Percentiles rank a stretch among this genome's conserved stretches.
phyloP scores from a whole-genome alignment of 495 filamentous ascomycete species.

The Pyronema omphalodes region DNA sequence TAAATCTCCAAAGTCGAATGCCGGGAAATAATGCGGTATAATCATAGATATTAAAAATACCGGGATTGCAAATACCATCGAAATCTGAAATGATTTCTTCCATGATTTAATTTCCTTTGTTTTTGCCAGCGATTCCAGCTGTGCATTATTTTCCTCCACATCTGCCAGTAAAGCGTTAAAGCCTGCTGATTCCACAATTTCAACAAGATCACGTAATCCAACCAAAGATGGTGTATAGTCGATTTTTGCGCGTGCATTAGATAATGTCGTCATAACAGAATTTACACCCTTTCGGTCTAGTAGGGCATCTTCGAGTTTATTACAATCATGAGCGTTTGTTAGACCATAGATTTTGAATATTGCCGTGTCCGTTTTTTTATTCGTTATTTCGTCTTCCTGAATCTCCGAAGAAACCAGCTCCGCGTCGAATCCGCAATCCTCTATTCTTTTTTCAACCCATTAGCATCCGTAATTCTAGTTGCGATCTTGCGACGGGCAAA shows the following conservation, averaged over 20 bases:
- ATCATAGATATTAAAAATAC: conserved; percentile 90
- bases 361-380: conserved; percentile 36
- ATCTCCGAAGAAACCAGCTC: conserved; percentile 45
- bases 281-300: conserved; percentile 47
- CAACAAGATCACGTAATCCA: conserved; percentile 68
- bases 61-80: conserved; percentile 63
- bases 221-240: conserved; percentile 48
- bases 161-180: conserved; percentile 83
- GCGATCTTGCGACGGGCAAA: not conserved
- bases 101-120: conserved; percentile 92
- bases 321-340: conserved; percentile 39
- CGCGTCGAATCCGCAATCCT: conserved; percentile 87
- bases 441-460: conserved; percentile 36
- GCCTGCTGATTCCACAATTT: conserved; percentile 56
- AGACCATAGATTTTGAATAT: conserved; percentile 67
- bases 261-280: conserved; percentile 50
- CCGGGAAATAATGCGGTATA: conserved; percentile 56
- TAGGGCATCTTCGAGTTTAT: conserved; percentile 47
- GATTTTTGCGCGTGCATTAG: conserved; percentile 48
- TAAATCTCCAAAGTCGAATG: conserved; percentile 32
- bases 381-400: conserved; percentile 27
- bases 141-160: conserved; percentile 87
- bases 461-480: not conserved
- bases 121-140: conserved; percentile 87
- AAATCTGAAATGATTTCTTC: conserved; percentile 58